Evolutionary conservation across 2,329 filamentous ascomycete species (phyloP).

Genomic region (Trichoderma sp.): DNA sequence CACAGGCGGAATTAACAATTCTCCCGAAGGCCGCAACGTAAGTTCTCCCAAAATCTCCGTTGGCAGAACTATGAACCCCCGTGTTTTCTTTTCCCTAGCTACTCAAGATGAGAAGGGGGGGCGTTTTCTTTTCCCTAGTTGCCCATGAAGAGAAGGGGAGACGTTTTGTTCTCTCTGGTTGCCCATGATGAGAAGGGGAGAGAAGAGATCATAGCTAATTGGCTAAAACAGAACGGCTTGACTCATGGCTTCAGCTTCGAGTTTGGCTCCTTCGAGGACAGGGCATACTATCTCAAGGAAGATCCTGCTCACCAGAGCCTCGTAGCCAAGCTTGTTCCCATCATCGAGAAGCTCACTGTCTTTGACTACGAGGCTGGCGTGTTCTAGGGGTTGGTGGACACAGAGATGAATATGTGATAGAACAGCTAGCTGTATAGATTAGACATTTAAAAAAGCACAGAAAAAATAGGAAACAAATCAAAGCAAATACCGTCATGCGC

Average conservation of each 20-base stretch:
- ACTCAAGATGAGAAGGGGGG: background rate
- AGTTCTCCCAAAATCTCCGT: background rate
- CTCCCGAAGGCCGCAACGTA: constrained; percentile 59
- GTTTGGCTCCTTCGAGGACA: background rate
- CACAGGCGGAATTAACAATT: constrained; percentile 61
- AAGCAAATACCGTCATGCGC: background rate
- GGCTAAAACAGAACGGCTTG: background rate
- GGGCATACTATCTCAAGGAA: constrained; percentile 4
- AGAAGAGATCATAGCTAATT: background rate
- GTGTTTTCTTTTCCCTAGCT: background rate
- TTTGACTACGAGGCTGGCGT: background rate
- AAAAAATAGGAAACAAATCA: background rate
- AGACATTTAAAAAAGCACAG: background rate
- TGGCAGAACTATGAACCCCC: background rate
- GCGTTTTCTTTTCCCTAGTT: background rate
- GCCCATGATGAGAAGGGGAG: background rate
- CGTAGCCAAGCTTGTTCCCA: background rate
- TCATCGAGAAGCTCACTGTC: background rate
- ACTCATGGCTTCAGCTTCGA: constrained; percentile 12
- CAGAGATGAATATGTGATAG: background rate
- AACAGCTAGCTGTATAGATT: background rate
- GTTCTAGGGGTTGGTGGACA: background rate
- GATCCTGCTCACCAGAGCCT: constrained; percentile 9
- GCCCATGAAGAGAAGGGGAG: background rate
- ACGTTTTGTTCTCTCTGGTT: background rate